Conservation (phyloP, 2,329 filamentous ascomycete genomes). For the Alternaria angustiovoidea region DNA sequence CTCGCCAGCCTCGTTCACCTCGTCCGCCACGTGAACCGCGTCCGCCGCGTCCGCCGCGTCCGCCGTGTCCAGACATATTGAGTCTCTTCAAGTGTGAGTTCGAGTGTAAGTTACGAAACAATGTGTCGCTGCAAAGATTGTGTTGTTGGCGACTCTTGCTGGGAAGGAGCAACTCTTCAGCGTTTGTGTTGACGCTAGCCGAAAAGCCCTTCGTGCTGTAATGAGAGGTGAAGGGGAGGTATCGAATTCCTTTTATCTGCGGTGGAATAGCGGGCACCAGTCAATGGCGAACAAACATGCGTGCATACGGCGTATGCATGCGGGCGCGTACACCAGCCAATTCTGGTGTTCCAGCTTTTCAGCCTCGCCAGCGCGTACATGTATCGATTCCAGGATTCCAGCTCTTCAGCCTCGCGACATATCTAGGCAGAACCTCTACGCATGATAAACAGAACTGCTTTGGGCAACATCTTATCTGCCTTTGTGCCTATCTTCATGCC, state of each 20-base stretch:
- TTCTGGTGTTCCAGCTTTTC: neutral
- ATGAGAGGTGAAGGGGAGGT: constrained; percentile 7
- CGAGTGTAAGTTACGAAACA: neutral
- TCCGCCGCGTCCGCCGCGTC: neutral
- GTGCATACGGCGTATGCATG: neutral
- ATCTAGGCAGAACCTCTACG: neutral
- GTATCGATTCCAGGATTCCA: neutral
- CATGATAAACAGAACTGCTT: neutral
- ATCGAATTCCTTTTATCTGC: neutral
- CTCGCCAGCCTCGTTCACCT: neutral
- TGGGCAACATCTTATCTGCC: neutral
- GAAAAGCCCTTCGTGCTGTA: neutral
- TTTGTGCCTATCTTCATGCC: neutral
- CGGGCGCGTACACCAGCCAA: neutral
- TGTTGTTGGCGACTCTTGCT: neutral
- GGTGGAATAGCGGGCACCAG: neutral
- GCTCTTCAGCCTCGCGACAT: neutral
- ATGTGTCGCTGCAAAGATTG: neutral
- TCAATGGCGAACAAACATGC: neutral
- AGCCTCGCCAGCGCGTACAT: neutral
- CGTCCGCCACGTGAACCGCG: neutral
- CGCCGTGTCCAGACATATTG: constrained; percentile 1
- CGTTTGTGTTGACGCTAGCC: neutral
- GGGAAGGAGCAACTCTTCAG: neutral
- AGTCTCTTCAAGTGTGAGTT: neutral